These are phyloP conservation scores for Zoysia pacifica DNA, from an alignment of 176 grass and related monocot species.

Conservation along the genomic window DNA sequence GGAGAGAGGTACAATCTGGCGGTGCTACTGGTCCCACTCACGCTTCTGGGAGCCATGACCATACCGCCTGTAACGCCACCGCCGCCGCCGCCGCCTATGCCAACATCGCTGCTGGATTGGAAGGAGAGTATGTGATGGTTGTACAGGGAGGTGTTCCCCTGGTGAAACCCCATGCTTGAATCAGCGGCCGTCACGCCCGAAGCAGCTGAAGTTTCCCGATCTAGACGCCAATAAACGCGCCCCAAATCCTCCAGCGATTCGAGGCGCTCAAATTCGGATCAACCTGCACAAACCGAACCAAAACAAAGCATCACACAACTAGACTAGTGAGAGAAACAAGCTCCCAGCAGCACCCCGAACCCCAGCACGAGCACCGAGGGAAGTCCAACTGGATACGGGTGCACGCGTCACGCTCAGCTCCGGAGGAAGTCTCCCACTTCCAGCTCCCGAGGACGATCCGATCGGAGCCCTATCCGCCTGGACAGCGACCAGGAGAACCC, in stretches of 20 bases:
- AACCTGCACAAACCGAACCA: constrained; percentile 47
- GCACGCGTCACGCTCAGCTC: constrained; percentile 5
- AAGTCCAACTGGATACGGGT: constrained; percentile 17
- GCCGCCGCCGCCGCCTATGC: constrained; percentile 17
- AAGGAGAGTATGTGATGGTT: constrained; percentile 87
- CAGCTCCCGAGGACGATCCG: constrained; percentile 45
- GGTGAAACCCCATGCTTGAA: constrained; percentile 83
- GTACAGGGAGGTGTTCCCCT: constrained; percentile 67
- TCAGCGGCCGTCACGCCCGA: constrained; percentile 66
- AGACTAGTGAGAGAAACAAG: background rate
- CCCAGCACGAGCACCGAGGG: constrained; percentile 16
- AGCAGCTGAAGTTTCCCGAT: constrained; percentile 38
- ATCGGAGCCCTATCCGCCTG: background rate
- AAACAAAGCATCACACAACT: background rate
- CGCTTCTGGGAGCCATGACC: constrained; percentile 36
- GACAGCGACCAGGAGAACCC: constrained; percentile 19
- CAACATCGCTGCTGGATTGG: constrained; percentile 55
- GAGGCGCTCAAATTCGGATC: constrained; percentile 36
- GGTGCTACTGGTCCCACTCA: constrained; percentile 47
- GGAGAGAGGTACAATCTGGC: constrained; percentile 47
- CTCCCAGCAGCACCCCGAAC: constrained; percentile 17
- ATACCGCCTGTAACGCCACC: constrained; percentile 37
- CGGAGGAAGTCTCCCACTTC: constrained; percentile 24
- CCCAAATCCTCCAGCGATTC: constrained; percentile 15
- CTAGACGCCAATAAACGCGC: constrained; percentile 27